Conservation (phyloP, 805 yeast species). For the Saturnispora halmiae region DNA sequence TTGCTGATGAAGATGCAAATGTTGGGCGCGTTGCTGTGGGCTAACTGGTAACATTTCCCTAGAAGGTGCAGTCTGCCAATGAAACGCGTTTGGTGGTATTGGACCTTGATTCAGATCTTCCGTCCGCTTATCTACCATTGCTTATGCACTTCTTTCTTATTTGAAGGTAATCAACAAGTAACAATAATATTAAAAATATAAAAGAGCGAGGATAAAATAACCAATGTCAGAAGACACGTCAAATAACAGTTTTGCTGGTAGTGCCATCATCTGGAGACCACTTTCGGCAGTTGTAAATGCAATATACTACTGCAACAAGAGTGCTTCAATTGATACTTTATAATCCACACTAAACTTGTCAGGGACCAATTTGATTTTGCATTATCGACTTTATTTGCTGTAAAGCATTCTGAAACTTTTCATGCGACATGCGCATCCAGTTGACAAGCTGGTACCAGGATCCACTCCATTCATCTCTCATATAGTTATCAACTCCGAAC, state of each 20-base stretch:
- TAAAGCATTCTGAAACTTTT: not conserved
- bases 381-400: not conserved
- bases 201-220: no score
- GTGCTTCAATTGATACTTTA: no score
- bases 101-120: not conserved
- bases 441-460: conserved; percentile 6
- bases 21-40: not conserved
- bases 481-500: not conserved
- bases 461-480: not conserved
- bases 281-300: no score
- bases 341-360: no score
- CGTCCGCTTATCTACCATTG: not conserved
- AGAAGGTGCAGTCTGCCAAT: conserved; percentile 6
- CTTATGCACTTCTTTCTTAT: not conserved
- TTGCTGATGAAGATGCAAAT: not conserved
- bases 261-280: no score
- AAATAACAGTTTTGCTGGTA: no score
- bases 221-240: no score
- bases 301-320: no score
- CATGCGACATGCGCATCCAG: conserved; percentile 6
- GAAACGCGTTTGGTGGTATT: not conserved
- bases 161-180: no score
- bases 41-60: not conserved
- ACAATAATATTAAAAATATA: no score
- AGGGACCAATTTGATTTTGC: no score